Evolutionary conservation across 108 stramenopile species (phyloP).

Genomic region (Pelagomonas calceolata): DNA sequence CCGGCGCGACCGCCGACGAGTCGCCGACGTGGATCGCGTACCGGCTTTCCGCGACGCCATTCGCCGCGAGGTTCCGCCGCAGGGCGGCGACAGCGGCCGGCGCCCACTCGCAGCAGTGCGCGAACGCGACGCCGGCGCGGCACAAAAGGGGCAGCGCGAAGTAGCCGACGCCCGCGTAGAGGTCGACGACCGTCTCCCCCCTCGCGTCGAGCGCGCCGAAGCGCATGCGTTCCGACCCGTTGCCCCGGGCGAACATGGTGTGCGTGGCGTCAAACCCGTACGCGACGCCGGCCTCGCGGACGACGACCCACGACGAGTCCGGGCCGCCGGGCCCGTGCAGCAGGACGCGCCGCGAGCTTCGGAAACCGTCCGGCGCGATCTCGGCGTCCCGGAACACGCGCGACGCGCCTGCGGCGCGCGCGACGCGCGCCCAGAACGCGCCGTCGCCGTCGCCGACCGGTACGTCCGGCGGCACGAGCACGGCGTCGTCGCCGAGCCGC

Average conservation of each 20-base stretch:
- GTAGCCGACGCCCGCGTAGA: constrained; percentile 94
- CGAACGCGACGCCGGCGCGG: constrained; percentile 52
- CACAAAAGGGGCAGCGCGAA: constrained; percentile 77
- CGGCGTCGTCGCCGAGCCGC: neutral
- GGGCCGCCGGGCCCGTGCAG: neutral
- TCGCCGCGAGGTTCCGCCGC: constrained; percentile 57
- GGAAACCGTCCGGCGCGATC: neutral
- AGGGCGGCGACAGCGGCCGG: constrained; percentile 60
- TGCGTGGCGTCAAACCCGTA: constrained; percentile 79
- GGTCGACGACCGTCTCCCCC: constrained; percentile 69
- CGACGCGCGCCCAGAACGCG: constrained; percentile 5
- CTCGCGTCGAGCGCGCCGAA: constrained; percentile 55
- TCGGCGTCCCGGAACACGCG: constrained; percentile 3
- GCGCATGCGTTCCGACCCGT: constrained; percentile 79
- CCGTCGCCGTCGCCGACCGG: neutral
- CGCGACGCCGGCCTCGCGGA: constrained; percentile 75
- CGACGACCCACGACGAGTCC: constrained; percentile 56
- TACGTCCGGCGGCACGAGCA: neutral
- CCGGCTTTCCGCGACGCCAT: constrained; percentile 52
- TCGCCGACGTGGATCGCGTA: constrained; percentile 61
- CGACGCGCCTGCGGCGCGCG: neutral
- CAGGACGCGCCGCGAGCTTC: neutral
- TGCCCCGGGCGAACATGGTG: constrained; percentile 90
- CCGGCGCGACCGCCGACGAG: constrained; percentile 36
- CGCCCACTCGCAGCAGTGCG: constrained; percentile 86